Conservation (phyloP, 202 grass and related monocot species). For the Schoenoplectus tabernaemontani region DNA sequence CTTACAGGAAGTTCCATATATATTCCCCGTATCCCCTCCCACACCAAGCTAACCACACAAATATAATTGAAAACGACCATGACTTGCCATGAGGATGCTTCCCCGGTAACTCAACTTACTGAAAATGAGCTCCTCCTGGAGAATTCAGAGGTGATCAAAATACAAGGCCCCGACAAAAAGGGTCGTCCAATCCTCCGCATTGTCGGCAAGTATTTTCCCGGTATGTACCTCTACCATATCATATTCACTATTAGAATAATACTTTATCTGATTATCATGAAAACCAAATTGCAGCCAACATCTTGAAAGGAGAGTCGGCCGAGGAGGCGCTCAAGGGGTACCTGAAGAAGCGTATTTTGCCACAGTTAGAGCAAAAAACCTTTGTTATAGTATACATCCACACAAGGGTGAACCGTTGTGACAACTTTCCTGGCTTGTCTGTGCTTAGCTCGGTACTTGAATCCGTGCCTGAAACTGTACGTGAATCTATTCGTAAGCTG, state of each 20-base stretch:
- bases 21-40: not conserved
- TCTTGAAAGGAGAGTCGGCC: conserved; percentile 36
- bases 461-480: conserved; percentile 30
- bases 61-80: not conserved
- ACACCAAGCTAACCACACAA: not conserved
- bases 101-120: not conserved
- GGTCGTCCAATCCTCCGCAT: conserved; percentile 60
- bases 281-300: conserved; percentile 31
- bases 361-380: conserved; percentile 35
- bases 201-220: conserved; percentile 80
- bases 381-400: conserved; percentile 77
- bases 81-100: not conserved
- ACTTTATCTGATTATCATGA: conserved; percentile 14
- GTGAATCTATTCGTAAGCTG: conserved; percentile 44
- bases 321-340: conserved; percentile 41
- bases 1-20: not conserved
- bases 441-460: conserved; percentile 57
- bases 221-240: not conserved
- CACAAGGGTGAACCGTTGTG: conserved; percentile 46
- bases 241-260: not conserved
- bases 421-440: conserved; percentile 67
- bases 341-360: conserved; percentile 39
- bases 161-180: conserved; percentile 45
- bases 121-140: conserved; percentile 41
- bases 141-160: conserved; percentile 46